phyloP scores from a whole-genome alignment of 306 rosid genomes.

The Trichosanthes cucumerina region DNA sequence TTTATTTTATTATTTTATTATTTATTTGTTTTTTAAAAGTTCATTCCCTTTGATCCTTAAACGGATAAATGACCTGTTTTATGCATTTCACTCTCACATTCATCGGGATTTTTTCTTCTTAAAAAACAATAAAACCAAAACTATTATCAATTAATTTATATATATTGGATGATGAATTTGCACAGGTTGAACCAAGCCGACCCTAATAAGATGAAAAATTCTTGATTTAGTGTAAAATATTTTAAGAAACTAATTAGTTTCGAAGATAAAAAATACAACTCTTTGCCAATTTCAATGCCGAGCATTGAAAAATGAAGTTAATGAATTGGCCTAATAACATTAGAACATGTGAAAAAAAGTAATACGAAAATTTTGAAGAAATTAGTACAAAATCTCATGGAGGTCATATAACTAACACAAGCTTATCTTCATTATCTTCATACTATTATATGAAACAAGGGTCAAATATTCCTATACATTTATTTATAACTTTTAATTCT shows the following conservation, averaged over 20 bases:
- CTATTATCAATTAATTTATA: background rate
- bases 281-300: background rate
- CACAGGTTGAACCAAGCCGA: background rate
- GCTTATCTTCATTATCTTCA: background rate
- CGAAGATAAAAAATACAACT: too few relatives aligned
- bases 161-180: background rate
- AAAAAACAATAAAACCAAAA: background rate
- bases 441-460: background rate
- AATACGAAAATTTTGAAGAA: too few relatives aligned
- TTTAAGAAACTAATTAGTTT: too few relatives aligned
- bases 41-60: too few relatives aligned
- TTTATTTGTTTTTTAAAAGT: too few relatives aligned
- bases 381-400: too few relatives aligned
- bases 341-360: too few relatives aligned
- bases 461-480: background rate
- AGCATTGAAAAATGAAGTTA: background rate
- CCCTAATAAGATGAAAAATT: too few relatives aligned
- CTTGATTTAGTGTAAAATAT: too few relatives aligned
- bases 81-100: background rate
- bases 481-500: background rate
- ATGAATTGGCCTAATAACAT: too few relatives aligned
- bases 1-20: background rate
- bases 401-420: too few relatives aligned
- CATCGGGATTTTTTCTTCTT: background rate
- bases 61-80: background rate